Evolutionary conservation across 2,329 filamentous ascomycete species (phyloP).

Genomic region (Aspergillus pseudoterreus): DNA sequence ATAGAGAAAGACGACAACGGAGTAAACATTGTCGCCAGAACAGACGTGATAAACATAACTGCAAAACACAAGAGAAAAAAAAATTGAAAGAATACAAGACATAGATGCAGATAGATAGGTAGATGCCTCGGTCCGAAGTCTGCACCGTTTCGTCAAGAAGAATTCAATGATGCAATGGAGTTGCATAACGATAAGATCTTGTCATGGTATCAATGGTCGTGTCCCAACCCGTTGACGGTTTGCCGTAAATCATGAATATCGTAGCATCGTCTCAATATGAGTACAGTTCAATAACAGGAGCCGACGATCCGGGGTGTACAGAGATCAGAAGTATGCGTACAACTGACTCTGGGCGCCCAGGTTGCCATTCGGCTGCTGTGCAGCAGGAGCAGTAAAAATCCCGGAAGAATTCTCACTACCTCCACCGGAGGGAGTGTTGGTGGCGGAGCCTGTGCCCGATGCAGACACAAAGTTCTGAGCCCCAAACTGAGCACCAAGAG

Average conservation of each 20-base stretch:
- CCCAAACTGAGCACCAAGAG: slow-evolving; percentile 23
- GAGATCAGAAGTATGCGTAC: slow-evolving; percentile 32
- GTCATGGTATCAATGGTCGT: slow-evolving; percentile 19
- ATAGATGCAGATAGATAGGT: slow-evolving; percentile 10
- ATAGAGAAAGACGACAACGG: slow-evolving; percentile 6
- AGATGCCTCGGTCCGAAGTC: slow-evolving; percentile 14
- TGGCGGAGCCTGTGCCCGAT: slow-evolving; percentile 17
- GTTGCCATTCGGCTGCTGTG: slow-evolving; percentile 26
- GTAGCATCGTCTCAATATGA: slow-evolving; percentile 37
- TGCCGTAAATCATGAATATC: slow-evolving; percentile 31
- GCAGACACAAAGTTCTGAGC: slow-evolving; percentile 21
- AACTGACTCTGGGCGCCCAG: slow-evolving; percentile 25
- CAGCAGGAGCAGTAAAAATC: slow-evolving; percentile 27
- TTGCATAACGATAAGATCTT: slow-evolving; percentile 23
- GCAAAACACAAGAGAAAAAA: slow-evolving; percentile 7
- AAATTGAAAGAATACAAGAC: slow-evolving; percentile 20
- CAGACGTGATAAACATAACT: slow-evolving; percentile 10
- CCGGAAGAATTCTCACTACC: slow-evolving; percentile 25
- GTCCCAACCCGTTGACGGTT: slow-evolving; percentile 22
- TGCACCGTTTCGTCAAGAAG: slow-evolving; percentile 18
- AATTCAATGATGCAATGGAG: slow-evolving; percentile 15
- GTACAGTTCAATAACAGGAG: slow-evolving; percentile 31
- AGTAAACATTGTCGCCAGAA: slow-evolving; percentile 4
- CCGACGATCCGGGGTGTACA: slow-evolving; percentile 15
- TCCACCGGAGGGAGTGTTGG: slow-evolving; percentile 25